A percentile compares a stretch with the other conserved stretches of the same genome.
Conservation (phyloP, 129 eudicot species). For the Apium graveolens region DNA sequence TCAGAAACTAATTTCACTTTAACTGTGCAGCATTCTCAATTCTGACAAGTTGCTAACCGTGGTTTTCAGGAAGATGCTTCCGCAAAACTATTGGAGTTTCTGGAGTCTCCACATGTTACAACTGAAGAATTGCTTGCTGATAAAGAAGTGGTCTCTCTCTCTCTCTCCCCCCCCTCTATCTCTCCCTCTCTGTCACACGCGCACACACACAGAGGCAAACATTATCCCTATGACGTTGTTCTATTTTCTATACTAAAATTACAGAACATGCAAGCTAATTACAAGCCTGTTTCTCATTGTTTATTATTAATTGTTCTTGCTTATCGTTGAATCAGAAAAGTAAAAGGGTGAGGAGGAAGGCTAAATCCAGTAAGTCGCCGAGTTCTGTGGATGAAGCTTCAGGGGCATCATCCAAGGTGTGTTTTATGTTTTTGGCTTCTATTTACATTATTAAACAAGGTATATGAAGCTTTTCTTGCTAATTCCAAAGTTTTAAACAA, state of each 20-base stretch:
- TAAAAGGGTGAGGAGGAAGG: slow-evolving; percentile 33
- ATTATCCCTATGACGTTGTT: neutral
- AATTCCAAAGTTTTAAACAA: neutral
- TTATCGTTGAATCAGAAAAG: slow-evolving; percentile 17
- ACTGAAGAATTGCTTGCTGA: slow-evolving; percentile 82
- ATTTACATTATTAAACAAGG: neutral
- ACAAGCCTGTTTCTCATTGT: neutral
- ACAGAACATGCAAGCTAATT: neutral
- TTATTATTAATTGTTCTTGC: neutral
- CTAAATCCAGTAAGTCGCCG: slow-evolving; percentile 20
- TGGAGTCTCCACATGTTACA: slow-evolving; percentile 86
- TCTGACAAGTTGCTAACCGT: neutral
- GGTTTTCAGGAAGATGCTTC: slow-evolving; percentile 65
- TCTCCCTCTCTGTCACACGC: neutral
- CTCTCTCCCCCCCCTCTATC: neutral
- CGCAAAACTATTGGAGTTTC: slow-evolving; percentile 55
- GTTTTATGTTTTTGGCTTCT: neutral
- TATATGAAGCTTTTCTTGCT: neutral
- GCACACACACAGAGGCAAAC: neutral
- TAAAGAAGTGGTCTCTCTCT: slow-evolving; percentile 50
- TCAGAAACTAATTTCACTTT: neutral
- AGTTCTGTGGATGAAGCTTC: slow-evolving; percentile 23
- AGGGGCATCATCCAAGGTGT: slow-evolving; percentile 36
- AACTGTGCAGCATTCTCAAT: neutral
- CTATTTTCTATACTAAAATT: neutral